phyloP scores from a whole-genome alignment of 2,329 filamentous ascomycete species.

The Scopulariopsis brevicaulis region DNA sequence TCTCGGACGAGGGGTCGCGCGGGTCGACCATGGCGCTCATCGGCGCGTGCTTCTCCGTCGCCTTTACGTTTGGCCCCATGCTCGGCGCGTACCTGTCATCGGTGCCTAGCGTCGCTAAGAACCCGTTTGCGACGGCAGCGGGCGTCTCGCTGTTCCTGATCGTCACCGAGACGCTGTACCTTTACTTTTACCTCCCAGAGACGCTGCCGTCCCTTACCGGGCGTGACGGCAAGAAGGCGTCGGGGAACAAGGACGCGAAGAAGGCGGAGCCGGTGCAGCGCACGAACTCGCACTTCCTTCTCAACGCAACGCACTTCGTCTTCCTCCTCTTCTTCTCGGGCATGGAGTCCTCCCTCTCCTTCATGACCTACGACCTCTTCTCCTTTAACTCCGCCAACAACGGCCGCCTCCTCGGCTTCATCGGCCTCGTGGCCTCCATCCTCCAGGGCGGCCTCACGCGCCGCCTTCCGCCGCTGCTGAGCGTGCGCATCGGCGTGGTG shows the following conservation, averaged over 20 bases:
- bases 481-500: slow-evolving; percentile 68
- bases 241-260: slow-evolving; percentile 4
- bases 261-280: slow-evolving; percentile 22
- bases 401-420: slow-evolving; percentile 76
- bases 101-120: slow-evolving; percentile 67
- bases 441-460: slow-evolving; percentile 88
- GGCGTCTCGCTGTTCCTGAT: slow-evolving; percentile 79
- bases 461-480: slow-evolving; percentile 67
- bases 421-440: slow-evolving; percentile 84
- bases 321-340: slow-evolving; percentile 97
- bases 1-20: slow-evolving; percentile 74
- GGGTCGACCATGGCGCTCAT: slow-evolving; percentile 94
- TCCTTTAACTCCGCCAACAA: slow-evolving; percentile 69
- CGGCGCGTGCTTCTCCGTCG: slow-evolving; percentile 91
- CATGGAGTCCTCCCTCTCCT: slow-evolving; percentile 95
- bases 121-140: slow-evolving; percentile 89
- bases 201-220: slow-evolving; percentile 55
- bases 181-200: slow-evolving; percentile 78
- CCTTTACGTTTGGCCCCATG: slow-evolving; percentile 92
- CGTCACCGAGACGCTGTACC: slow-evolving; percentile 74
- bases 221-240: background rate
- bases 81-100: slow-evolving; percentile 78
- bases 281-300: slow-evolving; percentile 72
- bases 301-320: slow-evolving; percentile 77
- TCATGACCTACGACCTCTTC: slow-evolving; percentile 95